Base-by-base conservation (phyloP, 2,329 filamentous ascomycete genomes). In the Aspergillus sclerotialis region DNA sequence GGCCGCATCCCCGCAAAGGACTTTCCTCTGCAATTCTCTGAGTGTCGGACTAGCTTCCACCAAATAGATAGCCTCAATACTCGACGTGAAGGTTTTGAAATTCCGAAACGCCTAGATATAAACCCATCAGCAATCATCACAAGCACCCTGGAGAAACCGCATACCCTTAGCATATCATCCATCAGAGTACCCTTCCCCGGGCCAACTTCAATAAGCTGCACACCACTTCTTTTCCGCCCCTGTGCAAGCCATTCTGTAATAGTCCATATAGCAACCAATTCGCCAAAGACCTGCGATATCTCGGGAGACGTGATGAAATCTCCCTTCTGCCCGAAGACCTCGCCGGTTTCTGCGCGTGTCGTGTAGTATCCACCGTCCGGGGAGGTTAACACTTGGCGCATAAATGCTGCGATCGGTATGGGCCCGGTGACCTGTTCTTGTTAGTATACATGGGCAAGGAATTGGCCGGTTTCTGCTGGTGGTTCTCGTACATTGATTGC, bases 281-380 rank as follows among this genome's bases (percentile, higher is more conserved):
- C 92, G 15, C 92, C 92, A 64, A 98, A 98, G 9, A 96, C 76
- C 58, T 96, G 92, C 1, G 89, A 95, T 50, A 98, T 96, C 63
- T 98, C 92, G 0, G 92, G 92, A 0, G 89, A 95, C 0, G 92
- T 98, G 33, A 96, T 82, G 56, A 98, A 98, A 63, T 98, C 92
- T 16, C 92, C 92, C 53, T 86, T 84, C 36, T 76, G 69, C n/a
- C 92, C 92, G 50, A 98, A 98, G 44, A 90, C 89, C 55, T 95
- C 76, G 13, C 75, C 80, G 39, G 77, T 65, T 35, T 73, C 72
- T 28, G 81, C 73, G 15, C 79, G 76, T 4, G 82, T 77, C 1
- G 88, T 96, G 64, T 98, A 98, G 67, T 98, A 98, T 35, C 92
- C 92, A 38, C 87, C 88, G 25, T 87, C 67, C 41, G 92, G 85